Evolutionary conservation across 192 early-diverging fungal species (phyloP).

Genomic region (Entomortierella beljakovae): DNA sequence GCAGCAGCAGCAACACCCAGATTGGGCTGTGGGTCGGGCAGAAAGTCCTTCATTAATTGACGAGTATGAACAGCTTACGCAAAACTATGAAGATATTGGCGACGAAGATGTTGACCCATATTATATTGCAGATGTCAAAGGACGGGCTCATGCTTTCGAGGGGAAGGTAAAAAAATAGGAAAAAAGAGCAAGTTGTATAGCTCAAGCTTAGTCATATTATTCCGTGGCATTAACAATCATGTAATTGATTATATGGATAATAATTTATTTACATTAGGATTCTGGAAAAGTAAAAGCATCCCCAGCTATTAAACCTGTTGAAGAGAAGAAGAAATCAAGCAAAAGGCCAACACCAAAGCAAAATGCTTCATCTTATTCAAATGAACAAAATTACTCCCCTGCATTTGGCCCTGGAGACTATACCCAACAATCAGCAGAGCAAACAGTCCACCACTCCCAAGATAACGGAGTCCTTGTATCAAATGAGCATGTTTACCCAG

Average conservation of each 20-base stretch:
- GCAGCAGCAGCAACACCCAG: slow-evolving; percentile 26
- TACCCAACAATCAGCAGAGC: not conserved
- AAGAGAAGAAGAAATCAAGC: not conserved
- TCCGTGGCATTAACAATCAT: not conserved
- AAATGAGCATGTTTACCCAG: not conserved
- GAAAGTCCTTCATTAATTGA: not conserved
- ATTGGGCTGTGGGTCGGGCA: slow-evolving; percentile 14
- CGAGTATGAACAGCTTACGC: slow-evolving; percentile 8
- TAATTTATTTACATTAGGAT: not conserved
- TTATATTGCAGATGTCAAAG: slow-evolving; percentile 41
- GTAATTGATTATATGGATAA: not conserved
- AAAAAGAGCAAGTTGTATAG: too few relatives aligned
- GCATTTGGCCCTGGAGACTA: slow-evolving; percentile 8
- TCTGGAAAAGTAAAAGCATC: not conserved
- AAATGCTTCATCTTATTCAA: slow-evolving; percentile 22
- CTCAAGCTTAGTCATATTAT: too few relatives aligned
- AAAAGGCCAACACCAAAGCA: slow-evolving; percentile 32
- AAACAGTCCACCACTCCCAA: not conserved
- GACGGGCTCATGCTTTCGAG: slow-evolving; percentile 34
- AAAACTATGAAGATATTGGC: slow-evolving; percentile 32
- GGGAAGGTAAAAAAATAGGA: slow-evolving; percentile 20
- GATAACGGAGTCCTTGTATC: not conserved
- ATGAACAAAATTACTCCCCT: slow-evolving; percentile 25
- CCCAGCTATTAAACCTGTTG: not conserved
- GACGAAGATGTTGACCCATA: slow-evolving; percentile 36